Evolutionary conservation across 345 rosid species (phyloP), one percentile per base, ranked within the genome.

Genomic region (Syzygium aqueum): DNA sequence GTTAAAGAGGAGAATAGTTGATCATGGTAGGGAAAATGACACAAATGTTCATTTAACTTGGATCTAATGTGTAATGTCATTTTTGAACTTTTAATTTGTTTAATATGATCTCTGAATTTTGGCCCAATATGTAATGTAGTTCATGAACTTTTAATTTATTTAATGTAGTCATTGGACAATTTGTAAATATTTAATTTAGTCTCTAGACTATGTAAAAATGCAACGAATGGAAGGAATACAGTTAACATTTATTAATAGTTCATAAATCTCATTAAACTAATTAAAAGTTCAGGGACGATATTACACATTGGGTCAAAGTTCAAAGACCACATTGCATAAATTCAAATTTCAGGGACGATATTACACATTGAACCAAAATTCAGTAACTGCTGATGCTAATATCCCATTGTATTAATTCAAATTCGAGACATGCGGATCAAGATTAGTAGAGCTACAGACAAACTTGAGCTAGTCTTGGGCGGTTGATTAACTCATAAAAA

Each of bases 291-390:
- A 54, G 11, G 8, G 5, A 54, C 21, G 1, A 54, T 9, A 54
- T 54, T 54, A 0, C 27, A 54, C 5, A 22, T 54, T 54, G 10
- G 11, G 5, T 9, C 27, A 54, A 6, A 22, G 5, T 54, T 53
- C 3, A 22, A 4, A 0, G 4, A 54, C 3, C 12, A 33, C 0
- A 19, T 67, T 67, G 9, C 5, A 67, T 2, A 17, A 9, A 30
- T 67, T 30, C 37, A 33, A 30, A 67, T 3, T 67, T 67, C 1
- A 19, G 2, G 7, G 7, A 37, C 12, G 3, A 10, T 1, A 37
- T 73, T 9, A 11, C 5, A 73, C 4, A 37, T 6, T 73, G 5
- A 1, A 19, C 10, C 4, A 33, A 19, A 73, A 73, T 9, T 73
- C 3, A 73, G 11, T 73, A 8, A 3, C 19, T 63, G 5, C 21